Evolutionary conservation across 495 filamentous ascomycete genomes (phyloP).

Genomic region (Xylaria intraflava): DNA sequence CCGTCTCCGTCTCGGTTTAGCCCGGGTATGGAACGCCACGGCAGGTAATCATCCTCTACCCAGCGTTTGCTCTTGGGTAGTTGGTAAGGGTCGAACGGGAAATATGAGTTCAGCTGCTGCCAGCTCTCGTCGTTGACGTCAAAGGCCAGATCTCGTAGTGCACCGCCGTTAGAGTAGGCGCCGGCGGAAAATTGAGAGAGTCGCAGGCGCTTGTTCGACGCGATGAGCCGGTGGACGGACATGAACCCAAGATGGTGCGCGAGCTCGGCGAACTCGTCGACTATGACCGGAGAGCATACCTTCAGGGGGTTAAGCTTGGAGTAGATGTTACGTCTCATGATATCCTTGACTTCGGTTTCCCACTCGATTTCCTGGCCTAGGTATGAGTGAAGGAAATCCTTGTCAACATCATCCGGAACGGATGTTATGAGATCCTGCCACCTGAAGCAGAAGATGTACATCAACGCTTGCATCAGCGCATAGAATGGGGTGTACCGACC

Average conservation of each 20-base stretch:
- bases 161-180: slow-evolving; percentile 41
- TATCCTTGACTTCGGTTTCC: slow-evolving; percentile 63
- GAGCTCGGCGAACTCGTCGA: slow-evolving; percentile 82
- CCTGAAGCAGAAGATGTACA: slow-evolving; percentile 98
- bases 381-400: slow-evolving; percentile 50
- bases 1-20: slow-evolving; percentile 45
- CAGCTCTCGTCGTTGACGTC: slow-evolving; percentile 59
- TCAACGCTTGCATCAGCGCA: slow-evolving; percentile 73
- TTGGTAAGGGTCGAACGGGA: slow-evolving; percentile 95
- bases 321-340: slow-evolving; percentile 66
- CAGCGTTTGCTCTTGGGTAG: slow-evolving; percentile 77
- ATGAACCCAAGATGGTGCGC: slow-evolving; percentile 76
- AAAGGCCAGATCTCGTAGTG: slow-evolving; percentile 58
- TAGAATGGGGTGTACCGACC: slow-evolving; percentile 81
- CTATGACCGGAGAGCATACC: slow-evolving; percentile 88
- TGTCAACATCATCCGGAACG: slow-evolving; percentile 39
- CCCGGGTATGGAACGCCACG: slow-evolving; percentile 74
- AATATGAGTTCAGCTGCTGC: slow-evolving; percentile 81
- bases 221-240: slow-evolving; percentile 79
- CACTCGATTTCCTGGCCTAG: slow-evolving; percentile 62
- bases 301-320: slow-evolving; percentile 91
- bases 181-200: slow-evolving; percentile 53
- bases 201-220: slow-evolving; percentile 79
- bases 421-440: slow-evolving; percentile 80
- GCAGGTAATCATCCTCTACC: slow-evolving; percentile 76